A percentile compares a stretch with the other conserved stretches of the same genome.
These are phyloP conservation scores for Alternaria alternata DNA, from an alignment of 2,329 filamentous ascomycete genomes.

Conservation along the genomic window DNA sequence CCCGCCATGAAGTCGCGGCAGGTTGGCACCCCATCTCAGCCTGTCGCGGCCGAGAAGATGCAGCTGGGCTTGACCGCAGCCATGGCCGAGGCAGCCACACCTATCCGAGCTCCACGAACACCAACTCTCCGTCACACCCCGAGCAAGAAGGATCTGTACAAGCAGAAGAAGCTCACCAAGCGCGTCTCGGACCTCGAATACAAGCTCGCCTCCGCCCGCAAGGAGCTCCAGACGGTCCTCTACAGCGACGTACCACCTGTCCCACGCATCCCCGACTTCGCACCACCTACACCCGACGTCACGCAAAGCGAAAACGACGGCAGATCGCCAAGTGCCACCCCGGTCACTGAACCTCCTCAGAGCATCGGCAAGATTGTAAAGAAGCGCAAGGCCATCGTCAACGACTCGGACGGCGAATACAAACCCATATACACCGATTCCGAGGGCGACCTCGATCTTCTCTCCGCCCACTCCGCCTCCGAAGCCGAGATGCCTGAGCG, in stretches of 20 bases:
- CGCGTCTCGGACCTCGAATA: slow-evolving; percentile 68
- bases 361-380: slow-evolving; percentile 41
- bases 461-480: slow-evolving; percentile 12
- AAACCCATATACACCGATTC: slow-evolving; percentile 35
- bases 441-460: slow-evolving; percentile 29
- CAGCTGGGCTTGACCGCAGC: slow-evolving; percentile 12
- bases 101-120: slow-evolving; percentile 26
- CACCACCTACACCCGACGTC: slow-evolving; percentile 37
- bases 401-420: slow-evolving; percentile 42
- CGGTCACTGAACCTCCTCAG: slow-evolving; percentile 13
- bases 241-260: slow-evolving; percentile 52
- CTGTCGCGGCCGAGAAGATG: slow-evolving; percentile 10
- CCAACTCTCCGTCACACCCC: slow-evolving; percentile 56
- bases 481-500: slow-evolving; percentile 27
- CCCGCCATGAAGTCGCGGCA: slow-evolving; percentile 22
- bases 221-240: slow-evolving; percentile 61
- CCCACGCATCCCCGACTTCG: slow-evolving; percentile 46
- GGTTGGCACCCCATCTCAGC: slow-evolving; percentile 17
- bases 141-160: slow-evolving; percentile 65
- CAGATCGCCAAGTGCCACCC: slow-evolving; percentile 22
- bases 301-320: slow-evolving; percentile 37
- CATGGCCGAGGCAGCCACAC: slow-evolving; percentile 19
- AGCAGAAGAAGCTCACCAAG: slow-evolving; percentile 65
- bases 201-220: slow-evolving; percentile 64
- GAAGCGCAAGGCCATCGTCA: slow-evolving; percentile 49